Percentiles rank a stretch among this genome's conserved stretches.
phyloP scores from a whole-genome alignment of 2,329 filamentous ascomycete genomes.

The Sporothrix luriei region DNA sequence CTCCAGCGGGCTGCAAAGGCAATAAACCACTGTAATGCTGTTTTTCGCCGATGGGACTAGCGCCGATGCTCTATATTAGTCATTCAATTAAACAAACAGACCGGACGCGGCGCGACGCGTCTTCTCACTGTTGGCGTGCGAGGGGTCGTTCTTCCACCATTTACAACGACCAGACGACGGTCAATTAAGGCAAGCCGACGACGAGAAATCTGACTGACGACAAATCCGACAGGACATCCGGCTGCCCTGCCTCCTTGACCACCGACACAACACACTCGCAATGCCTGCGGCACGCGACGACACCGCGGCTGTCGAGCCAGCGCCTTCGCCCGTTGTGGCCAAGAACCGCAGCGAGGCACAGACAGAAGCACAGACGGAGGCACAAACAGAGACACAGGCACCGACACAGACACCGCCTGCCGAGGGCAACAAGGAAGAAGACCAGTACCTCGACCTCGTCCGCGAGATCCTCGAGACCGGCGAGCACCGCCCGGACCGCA shows the following conservation, averaged over 20 bases:
- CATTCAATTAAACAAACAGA: constrained; percentile 22
- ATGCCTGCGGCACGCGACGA: constrained; percentile 31
- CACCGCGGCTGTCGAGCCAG: neutral
- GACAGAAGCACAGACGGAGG: neutral
- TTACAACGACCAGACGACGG: neutral
- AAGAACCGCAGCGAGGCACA: constrained; percentile 9
- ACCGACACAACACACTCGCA: neutral
- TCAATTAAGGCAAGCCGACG: neutral
- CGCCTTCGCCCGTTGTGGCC: neutral
- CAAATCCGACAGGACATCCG: neutral
- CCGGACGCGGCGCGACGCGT: constrained; percentile 28
- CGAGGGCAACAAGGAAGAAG: constrained; percentile 63
- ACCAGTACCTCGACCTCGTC: constrained; percentile 91
- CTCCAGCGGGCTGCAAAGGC: neutral
- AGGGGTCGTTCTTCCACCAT: constrained; percentile 8
- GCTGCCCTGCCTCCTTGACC: neutral
- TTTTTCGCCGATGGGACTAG: neutral
- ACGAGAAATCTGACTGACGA: no score
- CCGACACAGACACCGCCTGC: neutral
- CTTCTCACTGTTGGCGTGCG: constrained; percentile 16
- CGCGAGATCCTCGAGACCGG: constrained; percentile 78
- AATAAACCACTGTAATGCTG: neutral
- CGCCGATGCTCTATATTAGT: neutral
- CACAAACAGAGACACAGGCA: neutral
- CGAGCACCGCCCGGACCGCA: constrained; percentile 86